Evolutionary conservation across 2,329 filamentous ascomycete species (phyloP).

Genomic region (Paecilomyces variotii): DNA sequence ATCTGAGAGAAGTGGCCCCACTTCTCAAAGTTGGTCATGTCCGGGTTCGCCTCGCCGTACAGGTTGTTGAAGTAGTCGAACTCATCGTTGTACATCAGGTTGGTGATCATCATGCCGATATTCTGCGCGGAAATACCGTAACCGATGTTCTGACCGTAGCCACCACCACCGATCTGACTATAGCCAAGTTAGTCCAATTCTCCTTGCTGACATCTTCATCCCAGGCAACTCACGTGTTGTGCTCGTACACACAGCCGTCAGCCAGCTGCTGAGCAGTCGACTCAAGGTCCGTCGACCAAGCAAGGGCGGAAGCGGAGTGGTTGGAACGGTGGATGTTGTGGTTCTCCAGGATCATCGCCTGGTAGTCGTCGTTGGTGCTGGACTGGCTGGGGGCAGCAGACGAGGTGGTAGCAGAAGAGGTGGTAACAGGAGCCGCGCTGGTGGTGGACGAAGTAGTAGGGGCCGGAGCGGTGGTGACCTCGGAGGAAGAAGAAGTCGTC

Average conservation of each 20-base stretch:
- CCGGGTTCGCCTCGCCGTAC: constrained; percentile 55
- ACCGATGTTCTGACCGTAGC: constrained; percentile 90
- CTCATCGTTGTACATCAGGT: constrained; percentile 87
- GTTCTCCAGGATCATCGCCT: constrained; percentile 47
- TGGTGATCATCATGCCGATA: constrained; percentile 61
- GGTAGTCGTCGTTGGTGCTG: constrained; percentile 20
- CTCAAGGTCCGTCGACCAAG: constrained; percentile 59
- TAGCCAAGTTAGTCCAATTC: constrained; percentile 5
- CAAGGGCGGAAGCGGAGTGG: constrained; percentile 60
- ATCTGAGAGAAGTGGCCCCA: constrained; percentile 74
- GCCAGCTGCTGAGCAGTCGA: constrained; percentile 58
- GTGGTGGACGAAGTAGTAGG: constrained; percentile 4
- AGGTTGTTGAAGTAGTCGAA: constrained; percentile 46
- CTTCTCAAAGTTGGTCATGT: constrained; percentile 53
- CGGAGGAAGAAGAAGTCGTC: constrained; percentile 2
- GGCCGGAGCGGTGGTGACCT: not conserved
- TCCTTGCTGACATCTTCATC: not conserved
- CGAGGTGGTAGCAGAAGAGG: constrained; percentile 7
- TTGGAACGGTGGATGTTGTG: constrained; percentile 85
- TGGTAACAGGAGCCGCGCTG: constrained; percentile 5
- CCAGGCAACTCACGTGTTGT: constrained; percentile 60
- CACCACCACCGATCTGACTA: constrained; percentile 47
- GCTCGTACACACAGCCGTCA: constrained; percentile 60
- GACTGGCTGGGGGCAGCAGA: constrained; percentile 26
- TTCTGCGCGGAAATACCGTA: constrained; percentile 51